Base-by-base conservation (phyloP, 345 rosid genomes). In the Dimocarpus longan region DNA sequence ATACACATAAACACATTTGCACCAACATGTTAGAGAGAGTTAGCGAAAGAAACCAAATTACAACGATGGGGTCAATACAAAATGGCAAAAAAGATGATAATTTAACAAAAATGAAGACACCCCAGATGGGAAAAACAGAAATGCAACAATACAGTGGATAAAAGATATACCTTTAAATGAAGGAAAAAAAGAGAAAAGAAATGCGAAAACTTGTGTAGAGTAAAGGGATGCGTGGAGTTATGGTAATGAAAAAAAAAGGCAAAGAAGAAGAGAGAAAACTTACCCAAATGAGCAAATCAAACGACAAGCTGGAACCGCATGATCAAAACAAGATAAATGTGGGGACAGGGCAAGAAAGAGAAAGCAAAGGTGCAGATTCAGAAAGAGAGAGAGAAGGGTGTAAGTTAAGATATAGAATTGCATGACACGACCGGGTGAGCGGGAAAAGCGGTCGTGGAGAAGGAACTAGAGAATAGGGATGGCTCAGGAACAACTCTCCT, bases 381-480 rank as follows among this genome's bases (percentile, higher is more conserved):
- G 21, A 64, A 71, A 68, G 75, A 16, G 75, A 16, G 65, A 65
- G 77, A 78, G 83, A 42, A 24, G 52, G 54, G 77, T 57, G 75
- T 26, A 74, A 82, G 78, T 76, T 68, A 74, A 82, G 82, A 88
- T 82, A 84, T 86, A 84, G 85, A 85, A 60, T 73, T 74, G 59
- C 79, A 75, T 81, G 75, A 44, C 79, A 87, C 79, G 88, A 85
- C 83, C 81, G 91, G 91, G 84, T 74, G 84, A 89, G 86, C 92
- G 86, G 44, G 5, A 89, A 83, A 88, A 79, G 77, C 88, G 95
- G 89, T 73, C 81, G 59, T 68, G 68, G 75, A 73, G 75, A 81
- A 59, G 73, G 76, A 80, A 86, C 89, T 83, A 11, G 87, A 87
- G 89, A 87, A 84, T 86, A 86, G 89, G 90, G 81, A 82, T 86